phyloP scores from a whole-genome alignment of 163 green algal species.

The Coccomyxa subellipsoidea region DNA sequence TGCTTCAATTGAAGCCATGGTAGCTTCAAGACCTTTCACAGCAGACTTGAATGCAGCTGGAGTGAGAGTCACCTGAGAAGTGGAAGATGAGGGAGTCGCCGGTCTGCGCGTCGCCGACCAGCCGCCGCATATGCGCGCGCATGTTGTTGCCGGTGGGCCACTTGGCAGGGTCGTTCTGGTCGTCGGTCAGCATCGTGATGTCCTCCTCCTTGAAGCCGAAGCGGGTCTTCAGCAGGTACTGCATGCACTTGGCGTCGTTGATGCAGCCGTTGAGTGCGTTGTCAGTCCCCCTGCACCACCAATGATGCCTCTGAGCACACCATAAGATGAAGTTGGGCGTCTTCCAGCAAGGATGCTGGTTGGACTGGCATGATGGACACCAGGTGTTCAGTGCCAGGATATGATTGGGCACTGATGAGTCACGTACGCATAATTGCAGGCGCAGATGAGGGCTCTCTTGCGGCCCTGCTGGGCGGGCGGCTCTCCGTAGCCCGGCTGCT shows the following conservation, averaged over 20 bases:
- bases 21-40: too few relatives aligned
- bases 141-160: slow-evolving; percentile 18
- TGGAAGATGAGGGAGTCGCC: slow-evolving; percentile 84
- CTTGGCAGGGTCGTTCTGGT: not conserved
- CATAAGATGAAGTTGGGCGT: too few relatives aligned
- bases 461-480: not conserved
- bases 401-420: too few relatives aligned
- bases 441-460: slow-evolving; percentile 23
- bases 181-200: slow-evolving; percentile 17
- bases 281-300: not conserved
- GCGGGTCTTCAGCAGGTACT: slow-evolving; percentile 58
- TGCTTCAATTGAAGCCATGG: too few relatives aligned
- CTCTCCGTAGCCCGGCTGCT: not conserved
- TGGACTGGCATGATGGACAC: too few relatives aligned
- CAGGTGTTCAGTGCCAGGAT: too few relatives aligned
- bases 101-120: slow-evolving; percentile 10
- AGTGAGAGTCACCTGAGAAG: slow-evolving; percentile 15
- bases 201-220: slow-evolving; percentile 14
- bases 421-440: slow-evolving; percentile 16
- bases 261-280: slow-evolving; percentile 66
- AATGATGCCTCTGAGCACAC: too few relatives aligned
- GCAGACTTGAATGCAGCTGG: too few relatives aligned
- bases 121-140: slow-evolving; percentile 11
- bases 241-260: slow-evolving; percentile 79
- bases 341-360: too few relatives aligned